Percentiles rank a stretch among this genome's conserved stretches.
phyloP scores from a whole-genome alignment of 495 filamentous ascomycete species.

The Tuber magnatum region DNA sequence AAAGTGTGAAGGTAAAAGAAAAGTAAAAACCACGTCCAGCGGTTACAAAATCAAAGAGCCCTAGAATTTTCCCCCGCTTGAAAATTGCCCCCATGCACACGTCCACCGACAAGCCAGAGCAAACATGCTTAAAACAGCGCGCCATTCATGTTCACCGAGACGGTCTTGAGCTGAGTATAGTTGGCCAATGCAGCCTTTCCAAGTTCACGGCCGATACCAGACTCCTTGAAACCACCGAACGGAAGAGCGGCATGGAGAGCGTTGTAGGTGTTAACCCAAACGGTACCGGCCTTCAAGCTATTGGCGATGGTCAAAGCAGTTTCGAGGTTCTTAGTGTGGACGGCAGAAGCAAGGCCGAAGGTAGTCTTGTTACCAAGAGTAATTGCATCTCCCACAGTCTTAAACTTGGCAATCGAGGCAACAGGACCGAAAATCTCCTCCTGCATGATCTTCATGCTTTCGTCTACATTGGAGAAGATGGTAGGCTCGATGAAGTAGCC shows the following conservation, averaged over 20 bases:
- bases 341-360: conserved; percentile 83
- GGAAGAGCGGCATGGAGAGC: conserved; percentile 64
- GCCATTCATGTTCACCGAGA: conserved; percentile 49
- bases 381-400: conserved; percentile 77
- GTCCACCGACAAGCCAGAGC: neutral
- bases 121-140: conserved; percentile 1
- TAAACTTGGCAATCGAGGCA: conserved; percentile 89
- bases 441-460: conserved; percentile 96
- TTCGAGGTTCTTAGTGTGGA: conserved; percentile 91
- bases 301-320: conserved; percentile 86
- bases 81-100: conserved; percentile 7
- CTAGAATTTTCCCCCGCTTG: conserved; percentile 2
- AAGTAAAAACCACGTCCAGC: conserved; percentile 7
- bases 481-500: conserved; percentile 98
- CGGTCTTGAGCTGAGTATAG: conserved; percentile 72
- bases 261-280: conserved; percentile 96
- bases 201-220: conserved; percentile 87
- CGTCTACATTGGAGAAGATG: conserved; percentile 82
- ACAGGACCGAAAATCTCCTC: conserved; percentile 99
- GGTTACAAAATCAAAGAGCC: conserved; percentile 14
- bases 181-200: conserved; percentile 88
- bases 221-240: conserved; percentile 91
- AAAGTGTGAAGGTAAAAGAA: conserved; percentile 8
- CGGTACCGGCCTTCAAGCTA: conserved; percentile 74
- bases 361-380: conserved; percentile 69